Base-by-base conservation (phyloP, 129 eudicot genomes). In the Arctium minus region DNA sequence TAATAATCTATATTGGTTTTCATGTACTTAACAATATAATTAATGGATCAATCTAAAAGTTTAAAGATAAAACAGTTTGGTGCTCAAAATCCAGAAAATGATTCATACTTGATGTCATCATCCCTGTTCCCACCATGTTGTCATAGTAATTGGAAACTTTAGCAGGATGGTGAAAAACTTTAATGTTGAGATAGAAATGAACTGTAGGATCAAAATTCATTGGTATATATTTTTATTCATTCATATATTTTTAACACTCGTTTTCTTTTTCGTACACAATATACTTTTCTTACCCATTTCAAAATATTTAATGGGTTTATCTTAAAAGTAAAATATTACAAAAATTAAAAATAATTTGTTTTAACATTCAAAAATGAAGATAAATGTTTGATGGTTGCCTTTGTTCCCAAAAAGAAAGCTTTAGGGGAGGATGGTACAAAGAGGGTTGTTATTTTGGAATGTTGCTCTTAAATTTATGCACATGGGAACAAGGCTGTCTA, bases 381-480 rank as follows among this genome's bases (percentile, higher is more conserved):
- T 75, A 82, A 76, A 75, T 82, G 60, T 67, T 82, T 82, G 68
- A 81, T 81, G 38, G 56, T 78, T 60, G 69, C 40, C 72, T 80
- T 79, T 84, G 87, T 89, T 89, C 88, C 88, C 87, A 85, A 82
- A 86, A 86, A 83, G 88, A 86, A 64, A 83, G 86, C 78, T 89
- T 79, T 70, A 46, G 77, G 38, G 67, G 77, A 67, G 56, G 64
- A 70, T 80, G 84, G 89, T 87, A 83, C 86, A 84, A 88, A 81
- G 89, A 78, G 89, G 84, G 84, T 89, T 87, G 89, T 81, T 81
- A 85, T 82, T 85, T 89, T 89, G 93, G 91, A 87, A 87, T 85
- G 89, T 87, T 89, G 89, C 89, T 87, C 89, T 87, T 89, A 87
- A 89, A 87, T 89, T 85, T 85, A 75, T 70, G 89, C 93, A 89